Evolutionary conservation across 805 yeast genomes (phyloP), one percentile per base, ranked within the genome.

Genomic region (Candida pini): DNA sequence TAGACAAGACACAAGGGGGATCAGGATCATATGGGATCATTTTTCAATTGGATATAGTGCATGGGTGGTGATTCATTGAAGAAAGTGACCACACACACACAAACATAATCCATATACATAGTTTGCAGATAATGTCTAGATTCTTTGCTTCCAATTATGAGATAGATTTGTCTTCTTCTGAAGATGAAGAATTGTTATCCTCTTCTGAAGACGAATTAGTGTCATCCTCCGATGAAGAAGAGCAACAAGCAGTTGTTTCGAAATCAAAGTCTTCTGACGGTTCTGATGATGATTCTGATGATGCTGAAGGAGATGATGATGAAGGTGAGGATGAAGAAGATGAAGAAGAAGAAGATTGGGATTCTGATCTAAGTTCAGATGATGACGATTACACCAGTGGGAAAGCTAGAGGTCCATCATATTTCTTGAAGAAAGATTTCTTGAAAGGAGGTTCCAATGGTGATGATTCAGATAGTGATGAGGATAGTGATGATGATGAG

Each of bases 91-190:
- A 20, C 23, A 20, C 23, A 20, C 23, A 20, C 10, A 20, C 25
- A 22, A 12, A 4, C 4, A 22, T 22, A 4, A 7, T 22, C 10
- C 25, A 25, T 22, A 22, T 7, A 22, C 25, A 22, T 24, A 31
- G n/a, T n/a, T n/a, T 13, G 21, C 23, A 15, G 18, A 33, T 6
- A 26, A 88, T 88, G 95, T 87, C 97, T 51, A 84, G 95, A 67
- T 90, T 92, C 75, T 92, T 92, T 69, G 78, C 78, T 36, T 64
- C 77, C 18, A 66, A 64, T 54, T 66, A 71, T 44, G 75, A 78
- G 34, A 75, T 73, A 36, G 69, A 73, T 28, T 68, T 75, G 24
- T 71, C 77, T 27, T n/a, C n/a, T n/a, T n/a, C n/a, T n/a, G n/a
- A n/a, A n/a, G 79, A 73, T 47, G 74, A 68, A 41, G 72, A 69